Evolutionary conservation across 306 rosid species (phyloP).

Genomic region (Prunus kanzakura): DNA sequence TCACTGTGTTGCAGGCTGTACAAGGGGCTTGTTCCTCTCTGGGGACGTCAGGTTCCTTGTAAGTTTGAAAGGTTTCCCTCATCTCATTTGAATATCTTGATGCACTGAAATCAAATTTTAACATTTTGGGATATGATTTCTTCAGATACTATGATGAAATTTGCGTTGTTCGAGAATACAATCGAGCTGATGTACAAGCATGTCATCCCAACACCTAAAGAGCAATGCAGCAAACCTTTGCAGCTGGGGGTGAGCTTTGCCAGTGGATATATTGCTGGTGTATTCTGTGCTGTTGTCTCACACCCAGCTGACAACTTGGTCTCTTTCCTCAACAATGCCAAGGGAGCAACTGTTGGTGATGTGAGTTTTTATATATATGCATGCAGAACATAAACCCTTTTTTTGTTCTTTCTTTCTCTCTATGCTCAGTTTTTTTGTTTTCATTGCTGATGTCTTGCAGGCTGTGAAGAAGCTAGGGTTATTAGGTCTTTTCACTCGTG

Average conservation of each 20-base stretch:
- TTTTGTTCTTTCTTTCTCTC: neutral
- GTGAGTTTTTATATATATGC: slow-evolving; percentile 34
- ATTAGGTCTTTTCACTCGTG: slow-evolving; percentile 69
- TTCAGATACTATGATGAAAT: slow-evolving; percentile 80
- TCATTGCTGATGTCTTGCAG: slow-evolving; percentile 28
- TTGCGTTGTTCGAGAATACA: slow-evolving; percentile 66
- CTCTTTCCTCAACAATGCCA: slow-evolving; percentile 78
- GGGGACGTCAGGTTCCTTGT: slow-evolving; percentile 97
- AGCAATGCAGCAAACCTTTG: slow-evolving; percentile 47
- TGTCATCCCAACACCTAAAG: slow-evolving; percentile 61
- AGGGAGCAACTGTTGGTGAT: slow-evolving; percentile 72
- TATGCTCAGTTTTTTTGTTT: neutral
- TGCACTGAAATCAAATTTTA: no score
- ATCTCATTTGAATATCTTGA: neutral
- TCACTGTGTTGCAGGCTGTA: slow-evolving; percentile 52
- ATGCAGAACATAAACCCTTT: neutral
- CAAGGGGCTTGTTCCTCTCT: slow-evolving; percentile 81
- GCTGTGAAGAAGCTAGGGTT: slow-evolving; percentile 62
- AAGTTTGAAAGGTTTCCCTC: slow-evolving; percentile 28
- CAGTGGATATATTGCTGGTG: slow-evolving; percentile 67
- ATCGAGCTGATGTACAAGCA: slow-evolving; percentile 65
- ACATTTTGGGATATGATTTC: neutral
- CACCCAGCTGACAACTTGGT: slow-evolving; percentile 88
- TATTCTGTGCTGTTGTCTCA: slow-evolving; percentile 63
- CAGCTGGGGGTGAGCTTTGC: slow-evolving; percentile 83